Evolutionary conservation across 495 filamentous ascomycete genomes (phyloP).

Genomic region (Entonaema liquescens): DNA sequence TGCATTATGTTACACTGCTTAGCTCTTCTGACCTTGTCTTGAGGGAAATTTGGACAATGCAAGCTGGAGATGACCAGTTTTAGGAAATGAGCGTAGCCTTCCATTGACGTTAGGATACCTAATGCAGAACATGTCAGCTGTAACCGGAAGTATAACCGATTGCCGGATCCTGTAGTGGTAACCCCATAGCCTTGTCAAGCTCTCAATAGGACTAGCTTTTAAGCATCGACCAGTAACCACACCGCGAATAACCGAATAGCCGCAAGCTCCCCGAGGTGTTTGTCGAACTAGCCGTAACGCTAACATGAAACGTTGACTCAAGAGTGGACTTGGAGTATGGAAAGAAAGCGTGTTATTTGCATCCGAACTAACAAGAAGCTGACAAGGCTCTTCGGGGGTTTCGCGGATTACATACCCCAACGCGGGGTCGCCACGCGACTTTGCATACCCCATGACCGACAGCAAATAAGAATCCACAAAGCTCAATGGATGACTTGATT

Average conservation of each 20-base stretch:
- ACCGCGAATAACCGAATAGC: slow-evolving; percentile 19
- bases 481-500: slow-evolving; percentile 6
- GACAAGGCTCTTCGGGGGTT: slow-evolving; percentile 21
- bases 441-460: slow-evolving; percentile 37
- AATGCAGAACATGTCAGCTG: not conserved
- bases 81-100: not conserved
- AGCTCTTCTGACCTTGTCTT: not conserved
- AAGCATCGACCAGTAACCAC: not conserved
- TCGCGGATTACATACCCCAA: slow-evolving; percentile 34
- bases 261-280: not conserved
- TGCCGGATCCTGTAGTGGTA: not conserved
- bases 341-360: slow-evolving; percentile 14
- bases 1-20: not conserved
- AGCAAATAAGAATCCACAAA: slow-evolving; percentile 10
- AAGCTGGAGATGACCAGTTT: not conserved
- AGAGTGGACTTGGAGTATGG: slow-evolving; percentile 2
- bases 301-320: slow-evolving; percentile 16
- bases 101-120: not conserved
- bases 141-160: not conserved
- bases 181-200: not conserved
- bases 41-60: not conserved
- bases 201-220: not conserved
- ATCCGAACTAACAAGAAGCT: slow-evolving; percentile 11
- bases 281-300: slow-evolving; percentile 9
- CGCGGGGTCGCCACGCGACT: slow-evolving; percentile 42